Evolutionary conservation across 805 yeast species (phyloP).

Genomic region (Brettanomyces sp.): DNA sequence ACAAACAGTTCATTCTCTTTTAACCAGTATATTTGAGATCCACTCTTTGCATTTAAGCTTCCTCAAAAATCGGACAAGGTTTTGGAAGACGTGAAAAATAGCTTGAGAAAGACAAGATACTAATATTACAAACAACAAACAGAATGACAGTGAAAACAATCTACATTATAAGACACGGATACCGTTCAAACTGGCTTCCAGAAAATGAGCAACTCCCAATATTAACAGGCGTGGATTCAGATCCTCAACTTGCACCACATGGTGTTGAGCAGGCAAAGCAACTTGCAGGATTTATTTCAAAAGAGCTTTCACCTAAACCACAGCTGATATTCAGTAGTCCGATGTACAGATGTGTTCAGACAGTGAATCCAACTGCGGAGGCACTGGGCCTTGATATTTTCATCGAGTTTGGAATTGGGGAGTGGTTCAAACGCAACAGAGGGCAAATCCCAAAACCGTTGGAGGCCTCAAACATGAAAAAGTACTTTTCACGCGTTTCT

Average conservation of each 20-base stretch:
- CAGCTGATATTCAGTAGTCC: constrained; percentile 73
- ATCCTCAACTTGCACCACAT: constrained; percentile 79
- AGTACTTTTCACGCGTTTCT: constrained; percentile 44
- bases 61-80: too few relatives aligned
- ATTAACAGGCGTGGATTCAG: constrained; percentile 87
- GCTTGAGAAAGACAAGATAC: too few relatives aligned
- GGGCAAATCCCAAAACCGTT: constrained; percentile 66
- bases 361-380: constrained; percentile 62
- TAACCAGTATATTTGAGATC: too few relatives aligned
- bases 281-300: constrained; percentile 50
- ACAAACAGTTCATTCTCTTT: too few relatives aligned
- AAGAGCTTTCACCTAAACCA: constrained; percentile 43
- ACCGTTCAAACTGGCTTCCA: constrained; percentile 83
- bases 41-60: too few relatives aligned
- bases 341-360: constrained; percentile 82
- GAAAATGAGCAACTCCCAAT: constrained; percentile 74
- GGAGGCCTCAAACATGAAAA: constrained; percentile 33
- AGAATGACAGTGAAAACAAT: constrained; percentile 46
- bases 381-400: constrained; percentile 47
- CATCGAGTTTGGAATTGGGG: constrained; percentile 81
- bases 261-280: constrained; percentile 85
- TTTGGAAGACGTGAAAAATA: too few relatives aligned
- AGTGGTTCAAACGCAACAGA: constrained; percentile 78
- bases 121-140: background rate
- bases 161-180: constrained; percentile 80